A percentile compares a stretch with the other conserved stretches of the same genome.
Conservation (phyloP, 2,329 filamentous ascomycete species). For the Colletotrichum lini region DNA sequence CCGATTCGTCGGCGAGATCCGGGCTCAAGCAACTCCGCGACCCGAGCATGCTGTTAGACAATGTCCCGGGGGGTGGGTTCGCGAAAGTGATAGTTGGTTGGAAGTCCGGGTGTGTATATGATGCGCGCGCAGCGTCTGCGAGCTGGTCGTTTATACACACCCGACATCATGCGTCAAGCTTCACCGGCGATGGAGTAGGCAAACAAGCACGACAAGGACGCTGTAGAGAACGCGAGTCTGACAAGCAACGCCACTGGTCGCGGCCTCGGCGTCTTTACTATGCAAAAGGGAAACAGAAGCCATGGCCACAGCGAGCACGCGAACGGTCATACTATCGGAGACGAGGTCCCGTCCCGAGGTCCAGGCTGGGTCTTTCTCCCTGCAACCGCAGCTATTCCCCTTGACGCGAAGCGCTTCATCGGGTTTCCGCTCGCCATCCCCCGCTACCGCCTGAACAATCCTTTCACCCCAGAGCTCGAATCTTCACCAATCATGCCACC, state of each 20-base stretch:
- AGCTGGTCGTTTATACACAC: background rate
- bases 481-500: background rate
- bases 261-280: slow-evolving; percentile 66
- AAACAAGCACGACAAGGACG: slow-evolving; percentile 92
- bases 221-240: slow-evolving; percentile 88
- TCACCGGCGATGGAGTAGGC: slow-evolving; percentile 98
- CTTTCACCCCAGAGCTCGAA: background rate
- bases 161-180: slow-evolving; percentile 74
- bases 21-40: background rate
- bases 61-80: background rate
- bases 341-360: slow-evolving; percentile 55
- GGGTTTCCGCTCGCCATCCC: slow-evolving; percentile 19
- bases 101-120: background rate
- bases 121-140: background rate
- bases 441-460: slow-evolving; percentile 17
- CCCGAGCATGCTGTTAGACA: background rate
- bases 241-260: slow-evolving; percentile 80
- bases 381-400: slow-evolving; percentile 44
- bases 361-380: slow-evolving; percentile 57
- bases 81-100: background rate
- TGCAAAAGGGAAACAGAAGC: slow-evolving; percentile 56
- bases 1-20: no score
- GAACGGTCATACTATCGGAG: slow-evolving; percentile 53
- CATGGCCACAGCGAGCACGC: slow-evolving; percentile 44
- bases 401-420: slow-evolving; percentile 46